phyloP scores from a whole-genome alignment of 306 rosid species.

The Trifolium repens region DNA sequence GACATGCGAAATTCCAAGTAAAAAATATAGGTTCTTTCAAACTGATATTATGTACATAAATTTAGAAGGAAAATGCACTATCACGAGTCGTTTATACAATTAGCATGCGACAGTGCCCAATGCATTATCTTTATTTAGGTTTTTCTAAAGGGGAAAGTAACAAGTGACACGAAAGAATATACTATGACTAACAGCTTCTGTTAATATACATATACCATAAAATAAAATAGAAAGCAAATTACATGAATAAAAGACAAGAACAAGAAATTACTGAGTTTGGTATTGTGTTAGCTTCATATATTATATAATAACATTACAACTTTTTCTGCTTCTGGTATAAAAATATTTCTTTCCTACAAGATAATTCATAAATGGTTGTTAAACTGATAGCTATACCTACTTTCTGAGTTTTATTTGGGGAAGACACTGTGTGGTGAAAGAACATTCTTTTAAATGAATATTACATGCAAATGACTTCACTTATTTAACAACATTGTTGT shows the following conservation, averaged over 20 bases:
- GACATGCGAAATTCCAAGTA: conserved; percentile 7
- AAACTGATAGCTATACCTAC: too few species aligned
- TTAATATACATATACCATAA: not conserved
- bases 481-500: too few species aligned
- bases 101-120: not conserved
- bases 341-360: not conserved
- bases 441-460: too few species aligned
- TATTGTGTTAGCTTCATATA: conserved; percentile 11
- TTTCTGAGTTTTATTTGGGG: too few species aligned
- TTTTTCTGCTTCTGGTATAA: not conserved
- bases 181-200: conserved; percentile 1
- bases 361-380: not conserved
- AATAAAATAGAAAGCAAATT: not conserved
- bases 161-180: not conserved
- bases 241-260: conserved; percentile 6
- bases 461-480: too few species aligned
- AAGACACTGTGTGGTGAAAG: too few species aligned
- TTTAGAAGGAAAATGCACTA: conserved; percentile 16
- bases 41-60: conserved; percentile 14
- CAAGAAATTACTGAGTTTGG: not conserved
- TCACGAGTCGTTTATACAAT: not conserved
- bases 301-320: not conserved
- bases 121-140: conserved; percentile 1
- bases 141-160: not conserved
- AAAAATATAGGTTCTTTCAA: not conserved